phyloP scores from a whole-genome alignment of 805 yeast species.

The Ogataea nakhonphanomensis region DNA sequence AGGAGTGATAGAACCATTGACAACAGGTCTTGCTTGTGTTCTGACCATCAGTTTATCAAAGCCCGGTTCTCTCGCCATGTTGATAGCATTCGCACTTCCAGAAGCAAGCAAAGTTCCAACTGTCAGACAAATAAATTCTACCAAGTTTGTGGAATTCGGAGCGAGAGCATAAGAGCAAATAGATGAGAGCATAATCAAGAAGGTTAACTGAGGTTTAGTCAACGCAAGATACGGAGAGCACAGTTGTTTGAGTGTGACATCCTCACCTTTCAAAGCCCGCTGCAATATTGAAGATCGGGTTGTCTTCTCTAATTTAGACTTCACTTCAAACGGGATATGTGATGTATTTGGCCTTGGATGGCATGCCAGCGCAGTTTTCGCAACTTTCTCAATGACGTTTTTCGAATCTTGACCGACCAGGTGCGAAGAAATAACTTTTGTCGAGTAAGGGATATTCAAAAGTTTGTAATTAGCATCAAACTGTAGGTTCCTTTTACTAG shows the following conservation, averaged over 20 bases:
- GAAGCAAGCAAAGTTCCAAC: slow-evolving; percentile 84
- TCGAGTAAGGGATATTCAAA: slow-evolving; percentile 6
- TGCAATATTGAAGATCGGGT: slow-evolving; percentile 19
- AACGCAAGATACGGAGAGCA: slow-evolving; percentile 68
- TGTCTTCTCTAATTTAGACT: slow-evolving; percentile 32
- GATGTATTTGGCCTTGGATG: slow-evolving; percentile 30
- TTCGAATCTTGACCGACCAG: slow-evolving; percentile 6
- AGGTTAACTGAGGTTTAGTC: slow-evolving; percentile 87
- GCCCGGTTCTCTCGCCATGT: slow-evolving; percentile 94
- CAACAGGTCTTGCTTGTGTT: slow-evolving; percentile 87
- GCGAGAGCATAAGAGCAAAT: slow-evolving; percentile 93
- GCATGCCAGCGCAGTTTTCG: slow-evolving; percentile 43
- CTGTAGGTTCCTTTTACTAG: slow-evolving; percentile 13
- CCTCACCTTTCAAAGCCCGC: slow-evolving; percentile 25
- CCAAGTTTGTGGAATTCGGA: slow-evolving; percentile 73
- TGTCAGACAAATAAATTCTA: slow-evolving; percentile 69
- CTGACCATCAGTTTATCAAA: slow-evolving; percentile 85
- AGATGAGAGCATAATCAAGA: slow-evolving; percentile 84
- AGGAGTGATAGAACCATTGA: slow-evolving; percentile 73
- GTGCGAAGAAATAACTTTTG: slow-evolving; percentile 5
- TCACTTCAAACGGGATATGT: slow-evolving; percentile 56
- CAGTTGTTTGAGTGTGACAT: slow-evolving; percentile 35
- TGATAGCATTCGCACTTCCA: slow-evolving; percentile 94
- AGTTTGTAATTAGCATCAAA: slow-evolving; percentile 29
- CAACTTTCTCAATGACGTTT: slow-evolving; percentile 37